Conservation (phyloP, 306 rosid genomes). For the Quercus agrifolia region DNA sequence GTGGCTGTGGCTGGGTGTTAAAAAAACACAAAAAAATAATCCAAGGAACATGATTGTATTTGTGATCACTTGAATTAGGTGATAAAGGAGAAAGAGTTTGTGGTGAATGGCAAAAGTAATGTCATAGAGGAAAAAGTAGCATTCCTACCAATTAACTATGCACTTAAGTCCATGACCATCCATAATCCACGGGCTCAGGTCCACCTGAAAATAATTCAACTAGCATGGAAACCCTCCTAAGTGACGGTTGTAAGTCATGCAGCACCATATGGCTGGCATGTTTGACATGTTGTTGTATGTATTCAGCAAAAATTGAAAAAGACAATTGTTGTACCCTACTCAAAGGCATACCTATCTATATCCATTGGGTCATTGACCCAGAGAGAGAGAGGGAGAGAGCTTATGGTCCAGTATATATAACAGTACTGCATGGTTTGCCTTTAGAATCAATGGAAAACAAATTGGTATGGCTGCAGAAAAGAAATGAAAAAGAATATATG, state of each 20-base stretch:
- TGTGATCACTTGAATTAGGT: not conserved
- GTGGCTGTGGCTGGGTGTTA: not conserved
- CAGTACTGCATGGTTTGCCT: constrained; percentile 7
- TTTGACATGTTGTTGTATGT: no score
- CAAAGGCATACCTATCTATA: not conserved
- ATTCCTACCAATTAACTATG: not conserved
- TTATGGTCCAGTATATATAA: not conserved
- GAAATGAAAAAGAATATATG: constrained; percentile 8
- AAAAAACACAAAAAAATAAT: not conserved
- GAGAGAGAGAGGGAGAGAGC: no score
- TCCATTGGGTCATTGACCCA: no score
- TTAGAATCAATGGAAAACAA: not conserved
- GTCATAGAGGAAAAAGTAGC: not conserved
- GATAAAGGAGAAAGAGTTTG: not conserved
- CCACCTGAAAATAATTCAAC: constrained; percentile 9
- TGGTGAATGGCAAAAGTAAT: not conserved
- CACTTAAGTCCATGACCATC: not conserved
- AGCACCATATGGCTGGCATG: constrained; percentile 13
- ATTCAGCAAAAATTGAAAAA: no score
- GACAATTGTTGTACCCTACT: not conserved
- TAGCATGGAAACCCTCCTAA: constrained; percentile 4
- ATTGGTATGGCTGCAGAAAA: not conserved
- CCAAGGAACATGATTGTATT: not conserved
- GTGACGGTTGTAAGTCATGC: constrained; percentile 1
- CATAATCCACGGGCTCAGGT: not conserved